Evolutionary conservation across 305 asterid genomes (phyloP).

Genomic region (Fraxinus greggii): DNA sequence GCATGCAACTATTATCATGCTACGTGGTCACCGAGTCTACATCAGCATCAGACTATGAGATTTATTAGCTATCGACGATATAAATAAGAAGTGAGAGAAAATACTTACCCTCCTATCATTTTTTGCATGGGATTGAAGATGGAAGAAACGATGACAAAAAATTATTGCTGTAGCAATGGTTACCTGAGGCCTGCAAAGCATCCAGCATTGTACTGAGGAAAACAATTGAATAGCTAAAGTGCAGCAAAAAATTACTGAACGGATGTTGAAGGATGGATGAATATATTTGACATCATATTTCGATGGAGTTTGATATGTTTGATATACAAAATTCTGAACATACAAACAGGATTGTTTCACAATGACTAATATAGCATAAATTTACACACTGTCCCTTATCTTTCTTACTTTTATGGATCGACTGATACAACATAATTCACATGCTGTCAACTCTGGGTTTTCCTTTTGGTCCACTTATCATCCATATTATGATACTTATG

Average conservation of each 20-base stretch:
- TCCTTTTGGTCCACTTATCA: neutral
- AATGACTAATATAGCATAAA: neutral
- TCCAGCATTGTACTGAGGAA: constrained; percentile 11
- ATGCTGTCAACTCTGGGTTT: neutral
- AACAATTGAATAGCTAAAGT: constrained; percentile 9
- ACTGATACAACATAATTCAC: neutral
- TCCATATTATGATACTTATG: neutral
- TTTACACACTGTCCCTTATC: neutral
- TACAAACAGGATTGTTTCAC: neutral
- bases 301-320: neutral
- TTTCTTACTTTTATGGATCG: neutral
- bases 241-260: constrained; percentile 9
- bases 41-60: constrained; percentile 7
- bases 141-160: constrained; percentile 96
- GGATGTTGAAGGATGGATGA: neutral
- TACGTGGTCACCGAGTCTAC: neutral
- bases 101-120: constrained; percentile 85
- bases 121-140: constrained; percentile 80
- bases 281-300: neutral
- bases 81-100: neutral
- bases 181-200: constrained; percentile 88
- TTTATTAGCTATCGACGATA: constrained; percentile 8
- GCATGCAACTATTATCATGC: neutral
- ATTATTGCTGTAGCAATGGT: constrained; percentile 97
- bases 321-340: neutral